phyloP scores from a whole-genome alignment of 2,329 filamentous ascomycete genomes.

The Dothideomycetidae sp. region DNA sequence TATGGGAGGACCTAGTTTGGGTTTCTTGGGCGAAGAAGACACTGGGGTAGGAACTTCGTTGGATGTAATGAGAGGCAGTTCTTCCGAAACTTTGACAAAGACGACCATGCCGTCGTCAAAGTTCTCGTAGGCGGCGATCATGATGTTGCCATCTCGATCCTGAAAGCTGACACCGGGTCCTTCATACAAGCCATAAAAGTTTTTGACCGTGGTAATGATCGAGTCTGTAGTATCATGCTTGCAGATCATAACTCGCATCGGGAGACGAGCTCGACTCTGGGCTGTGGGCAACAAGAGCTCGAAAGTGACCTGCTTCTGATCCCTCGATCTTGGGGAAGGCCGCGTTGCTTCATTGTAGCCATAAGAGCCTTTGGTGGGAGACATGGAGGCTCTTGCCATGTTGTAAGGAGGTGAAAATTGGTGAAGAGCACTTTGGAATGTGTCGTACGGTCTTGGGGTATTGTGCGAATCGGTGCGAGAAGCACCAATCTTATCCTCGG shows the following conservation, averaged over 20 bases:
- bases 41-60: constrained; percentile 23
- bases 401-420: not conserved
- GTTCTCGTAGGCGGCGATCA: constrained; percentile 95
- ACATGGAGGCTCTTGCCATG: constrained; percentile 5
- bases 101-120: constrained; percentile 85
- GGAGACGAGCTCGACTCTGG: constrained; percentile 57
- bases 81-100: constrained; percentile 50
- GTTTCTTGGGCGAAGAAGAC: constrained; percentile 34
- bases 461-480: constrained; percentile 5
- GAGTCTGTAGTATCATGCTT: constrained; percentile 94
- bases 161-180: constrained; percentile 82
- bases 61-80: constrained; percentile 22
- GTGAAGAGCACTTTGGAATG: not conserved
- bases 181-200: constrained; percentile 94
- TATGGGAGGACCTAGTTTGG: constrained; percentile 48
- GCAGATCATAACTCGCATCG: constrained; percentile 82
- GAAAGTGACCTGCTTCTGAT: constrained; percentile 62
- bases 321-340: constrained; percentile 22
- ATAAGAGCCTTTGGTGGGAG: constrained; percentile 8
- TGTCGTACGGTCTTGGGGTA: constrained; percentile 2
- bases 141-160: constrained; percentile 71
- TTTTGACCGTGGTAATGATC: constrained; percentile 96
- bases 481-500: constrained; percentile 6
- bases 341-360: constrained; percentile 11
- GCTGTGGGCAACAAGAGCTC: constrained; percentile 57